A percentile compares a stretch with the other conserved stretches of the same genome.
These are phyloP conservation scores for Bipolaris victoriae DNA, from an alignment of 2,329 filamentous ascomycete genomes.

Conservation along the genomic window DNA sequence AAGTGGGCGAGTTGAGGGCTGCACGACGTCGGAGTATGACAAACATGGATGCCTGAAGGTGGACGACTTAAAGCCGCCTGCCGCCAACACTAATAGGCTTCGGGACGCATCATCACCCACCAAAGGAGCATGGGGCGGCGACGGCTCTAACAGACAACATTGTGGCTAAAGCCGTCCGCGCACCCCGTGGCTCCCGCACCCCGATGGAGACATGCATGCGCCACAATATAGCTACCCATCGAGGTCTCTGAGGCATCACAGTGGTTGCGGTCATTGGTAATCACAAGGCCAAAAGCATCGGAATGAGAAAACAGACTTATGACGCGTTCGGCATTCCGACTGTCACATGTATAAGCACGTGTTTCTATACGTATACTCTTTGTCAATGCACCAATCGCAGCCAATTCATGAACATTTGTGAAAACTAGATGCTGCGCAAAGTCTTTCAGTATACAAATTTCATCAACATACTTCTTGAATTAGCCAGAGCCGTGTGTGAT, in stretches of 20 bases:
- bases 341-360: background rate
- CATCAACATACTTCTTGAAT: background rate
- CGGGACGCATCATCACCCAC: constrained; percentile 1
- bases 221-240: background rate
- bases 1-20: background rate
- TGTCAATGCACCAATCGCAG: background rate
- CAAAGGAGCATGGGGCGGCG: background rate
- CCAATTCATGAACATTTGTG: background rate
- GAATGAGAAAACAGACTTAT: background rate
- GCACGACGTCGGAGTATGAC: constrained; percentile 1
- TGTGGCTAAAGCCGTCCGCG: constrained; percentile 6
- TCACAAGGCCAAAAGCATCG: background rate
- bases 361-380: background rate
- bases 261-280: background rate
- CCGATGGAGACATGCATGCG: background rate
- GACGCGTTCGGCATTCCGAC: constrained; percentile 1
- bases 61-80: background rate
- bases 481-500: background rate
- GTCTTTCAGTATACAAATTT: background rate
- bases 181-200: background rate
- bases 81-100: background rate
- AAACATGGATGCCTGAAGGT: constrained; percentile 11
- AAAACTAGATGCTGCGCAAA: background rate
- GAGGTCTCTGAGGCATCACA: background rate
- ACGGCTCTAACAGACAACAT: constrained; percentile 7